Conservation (phyloP, 2,329 filamentous ascomycete genomes). For the Balansia obtecta region DNA sequence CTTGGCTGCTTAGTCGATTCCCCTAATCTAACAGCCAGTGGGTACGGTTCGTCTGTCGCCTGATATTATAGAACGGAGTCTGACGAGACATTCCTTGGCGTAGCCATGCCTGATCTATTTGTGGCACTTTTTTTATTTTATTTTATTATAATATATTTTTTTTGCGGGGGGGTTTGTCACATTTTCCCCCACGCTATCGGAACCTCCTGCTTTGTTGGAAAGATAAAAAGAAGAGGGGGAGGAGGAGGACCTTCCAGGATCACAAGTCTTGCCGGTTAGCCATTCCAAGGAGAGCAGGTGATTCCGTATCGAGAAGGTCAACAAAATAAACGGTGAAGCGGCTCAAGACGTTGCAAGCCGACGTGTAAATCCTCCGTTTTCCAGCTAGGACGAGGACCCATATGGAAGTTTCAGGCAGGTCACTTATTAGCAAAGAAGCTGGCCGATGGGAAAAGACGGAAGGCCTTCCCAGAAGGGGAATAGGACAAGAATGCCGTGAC, state of each 20-base stretch:
- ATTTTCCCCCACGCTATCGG: not conserved
- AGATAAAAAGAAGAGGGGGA: not conserved
- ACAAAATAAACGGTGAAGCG: not conserved
- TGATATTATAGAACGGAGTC: too few relatives aligned
- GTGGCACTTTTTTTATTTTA: not conserved
- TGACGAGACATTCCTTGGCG: too few relatives aligned
- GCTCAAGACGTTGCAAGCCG: not conserved
- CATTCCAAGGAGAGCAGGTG: not conserved
- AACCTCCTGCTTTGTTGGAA: not conserved
- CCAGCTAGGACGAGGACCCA: not conserved
- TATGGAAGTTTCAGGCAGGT: not conserved
- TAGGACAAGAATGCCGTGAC: not conserved
- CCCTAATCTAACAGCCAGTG: too few relatives aligned
- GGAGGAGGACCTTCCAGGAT: too few relatives aligned
- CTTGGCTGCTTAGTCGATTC: not conserved
- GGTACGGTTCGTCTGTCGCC: too few relatives aligned
- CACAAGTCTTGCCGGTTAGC: not conserved
- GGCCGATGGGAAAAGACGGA: not conserved
- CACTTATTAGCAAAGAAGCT: not conserved
- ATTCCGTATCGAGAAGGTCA: not conserved
- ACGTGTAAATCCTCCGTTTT: not conserved
- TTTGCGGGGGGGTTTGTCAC: too few relatives aligned
- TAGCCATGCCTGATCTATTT: too few relatives aligned
- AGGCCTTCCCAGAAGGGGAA: not conserved
- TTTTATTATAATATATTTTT: too few relatives aligned